These are phyloP conservation scores for Musa schizocarpa DNA, from an alignment of 176 grass and related monocot species.

Conservation along the genomic window DNA sequence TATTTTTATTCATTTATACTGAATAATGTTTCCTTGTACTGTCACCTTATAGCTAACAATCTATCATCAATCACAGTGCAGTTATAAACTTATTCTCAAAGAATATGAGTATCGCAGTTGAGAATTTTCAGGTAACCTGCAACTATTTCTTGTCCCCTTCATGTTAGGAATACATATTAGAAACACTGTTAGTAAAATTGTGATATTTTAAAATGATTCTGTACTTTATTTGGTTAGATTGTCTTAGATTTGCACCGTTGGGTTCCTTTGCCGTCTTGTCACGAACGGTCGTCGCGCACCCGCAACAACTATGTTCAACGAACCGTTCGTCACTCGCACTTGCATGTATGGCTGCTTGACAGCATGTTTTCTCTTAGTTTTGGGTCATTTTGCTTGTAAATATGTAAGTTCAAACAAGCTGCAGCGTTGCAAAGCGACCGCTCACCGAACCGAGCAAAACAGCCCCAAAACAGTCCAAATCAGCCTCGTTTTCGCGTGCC, in stretches of 20 bases:
- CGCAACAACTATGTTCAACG: too few relatives aligned
- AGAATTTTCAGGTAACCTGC: conserved; percentile 83
- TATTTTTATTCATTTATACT: background rate
- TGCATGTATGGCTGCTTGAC: too few relatives aligned
- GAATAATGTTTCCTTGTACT: background rate
- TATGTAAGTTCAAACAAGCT: too few relatives aligned
- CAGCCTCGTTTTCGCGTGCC: too few relatives aligned
- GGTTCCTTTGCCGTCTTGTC: conserved; percentile 93
- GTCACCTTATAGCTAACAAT: conserved; percentile 15
- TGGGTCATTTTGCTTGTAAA: too few relatives aligned
- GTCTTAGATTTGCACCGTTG: conserved; percentile 95
- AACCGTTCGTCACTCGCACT: too few relatives aligned
- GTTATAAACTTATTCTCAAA: conserved; percentile 90
- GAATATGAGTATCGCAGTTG: conserved; percentile 72
- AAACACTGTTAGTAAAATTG: background rate
- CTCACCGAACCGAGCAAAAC: too few relatives aligned
- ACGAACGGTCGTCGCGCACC: too few relatives aligned
- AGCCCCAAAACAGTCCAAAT: too few relatives aligned
- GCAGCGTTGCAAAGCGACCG: too few relatives aligned
- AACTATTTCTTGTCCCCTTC: background rate
- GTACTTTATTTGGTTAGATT: conserved; percentile 33
- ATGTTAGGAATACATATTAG: too few relatives aligned
- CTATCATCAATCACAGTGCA: conserved; percentile 50
- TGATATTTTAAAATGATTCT: background rate
- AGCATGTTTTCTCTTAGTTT: too few relatives aligned